phyloP scores from a whole-genome alignment of 768 basidiomycete genomes.

The Lyophyllum decastes region DNA sequence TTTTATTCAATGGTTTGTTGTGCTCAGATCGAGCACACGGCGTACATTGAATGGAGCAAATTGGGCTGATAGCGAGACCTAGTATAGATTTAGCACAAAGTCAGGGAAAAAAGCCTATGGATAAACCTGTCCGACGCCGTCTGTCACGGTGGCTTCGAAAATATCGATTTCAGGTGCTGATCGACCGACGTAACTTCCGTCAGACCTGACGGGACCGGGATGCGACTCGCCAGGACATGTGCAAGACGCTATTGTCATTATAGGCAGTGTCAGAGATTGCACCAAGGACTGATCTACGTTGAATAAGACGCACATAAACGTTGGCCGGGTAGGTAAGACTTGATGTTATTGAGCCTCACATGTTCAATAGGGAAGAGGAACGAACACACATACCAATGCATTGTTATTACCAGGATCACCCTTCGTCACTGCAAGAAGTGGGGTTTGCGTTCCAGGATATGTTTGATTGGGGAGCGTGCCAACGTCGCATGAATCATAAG shows the following conservation, averaged over 20 bases:
- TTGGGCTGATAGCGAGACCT: slow-evolving; percentile 56
- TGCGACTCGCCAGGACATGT: slow-evolving; percentile 46
- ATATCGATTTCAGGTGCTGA: slow-evolving; percentile 74
- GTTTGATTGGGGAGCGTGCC: slow-evolving; percentile 83
- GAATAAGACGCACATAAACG: slow-evolving; percentile 28
- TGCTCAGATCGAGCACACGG: slow-evolving; percentile 31
- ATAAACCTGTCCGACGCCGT: slow-evolving; percentile 26
- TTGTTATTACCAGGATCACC: slow-evolving; percentile 46
- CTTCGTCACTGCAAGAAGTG: slow-evolving; percentile 43
- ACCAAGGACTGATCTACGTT: background rate
- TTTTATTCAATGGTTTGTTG: slow-evolving; percentile 23
- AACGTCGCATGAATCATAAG: slow-evolving; percentile 75
- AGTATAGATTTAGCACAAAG: slow-evolving; percentile 15
- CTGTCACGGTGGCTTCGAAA: slow-evolving; percentile 52
- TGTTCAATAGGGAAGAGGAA: background rate
- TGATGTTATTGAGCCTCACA: background rate
- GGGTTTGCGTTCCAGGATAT: slow-evolving; percentile 52
- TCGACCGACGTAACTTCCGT: slow-evolving; percentile 64
- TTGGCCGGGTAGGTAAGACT: slow-evolving; percentile 74
- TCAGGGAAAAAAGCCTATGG: background rate
- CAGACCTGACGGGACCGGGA: slow-evolving; percentile 38
- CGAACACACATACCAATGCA: slow-evolving; percentile 29
- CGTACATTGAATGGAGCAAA: slow-evolving; percentile 64
- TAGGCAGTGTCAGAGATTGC: too few species aligned
- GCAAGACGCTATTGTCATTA: slow-evolving; percentile 30